Evolutionary conservation across 2,329 filamentous ascomycete species (phyloP).

Genomic region (Phaeophleospora eucalypticola): DNA sequence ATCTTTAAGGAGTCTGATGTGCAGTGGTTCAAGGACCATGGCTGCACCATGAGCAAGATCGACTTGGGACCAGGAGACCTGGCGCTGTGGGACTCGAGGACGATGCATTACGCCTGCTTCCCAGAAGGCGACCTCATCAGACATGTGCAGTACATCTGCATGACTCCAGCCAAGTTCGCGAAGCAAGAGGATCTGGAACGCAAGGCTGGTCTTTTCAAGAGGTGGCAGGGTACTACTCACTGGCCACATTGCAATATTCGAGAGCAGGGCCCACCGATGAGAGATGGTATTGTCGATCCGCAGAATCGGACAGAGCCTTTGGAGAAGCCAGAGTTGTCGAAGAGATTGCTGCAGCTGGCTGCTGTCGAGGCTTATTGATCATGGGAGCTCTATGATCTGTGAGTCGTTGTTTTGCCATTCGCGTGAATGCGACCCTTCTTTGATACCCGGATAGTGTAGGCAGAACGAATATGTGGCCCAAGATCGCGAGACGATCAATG

Average conservation of each 20-base stretch:
- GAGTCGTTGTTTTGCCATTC: too few relatives aligned
- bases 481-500: too few relatives aligned
- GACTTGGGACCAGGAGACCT: slow-evolving; percentile 23
- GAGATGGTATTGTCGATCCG: slow-evolving; percentile 36
- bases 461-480: too few relatives aligned
- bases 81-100: slow-evolving; percentile 33
- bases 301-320: too few relatives aligned
- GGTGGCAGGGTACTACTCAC: slow-evolving; percentile 36
- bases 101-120: slow-evolving; percentile 43
- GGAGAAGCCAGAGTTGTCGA: too few relatives aligned
- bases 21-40: slow-evolving; percentile 21
- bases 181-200: slow-evolving; percentile 31
- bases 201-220: slow-evolving; percentile 35
- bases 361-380: too few relatives aligned
- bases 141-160: slow-evolving; percentile 33
- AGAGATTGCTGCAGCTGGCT: too few relatives aligned
- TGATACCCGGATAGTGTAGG: too few relatives aligned
- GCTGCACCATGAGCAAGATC: slow-evolving; percentile 20
- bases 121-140: slow-evolving; percentile 26
- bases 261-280: slow-evolving; percentile 34
- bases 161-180: slow-evolving; percentile 36
- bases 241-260: slow-evolving; percentile 41
- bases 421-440: too few relatives aligned
- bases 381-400: too few relatives aligned
- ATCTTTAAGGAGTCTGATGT: slow-evolving; percentile 39